Base-by-base conservation (phyloP, 176 grass and related monocot species). In the Microstegium vimineum region DNA sequence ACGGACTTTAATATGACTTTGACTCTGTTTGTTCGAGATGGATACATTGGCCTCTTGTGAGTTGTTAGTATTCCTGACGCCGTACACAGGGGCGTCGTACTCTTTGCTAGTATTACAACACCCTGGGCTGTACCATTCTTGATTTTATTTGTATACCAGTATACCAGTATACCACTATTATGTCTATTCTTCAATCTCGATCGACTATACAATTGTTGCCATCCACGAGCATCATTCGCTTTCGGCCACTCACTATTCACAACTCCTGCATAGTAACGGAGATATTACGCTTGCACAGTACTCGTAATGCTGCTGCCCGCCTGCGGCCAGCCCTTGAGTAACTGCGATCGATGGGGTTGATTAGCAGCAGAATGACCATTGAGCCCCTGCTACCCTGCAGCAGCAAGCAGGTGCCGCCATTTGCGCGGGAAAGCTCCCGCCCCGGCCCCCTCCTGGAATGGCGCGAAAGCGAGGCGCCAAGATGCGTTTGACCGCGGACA, bases 381-480 rank as follows among this genome's bases (percentile, higher is more conserved):
- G 18, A 31, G 15, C 22, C 69, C 13, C 11, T 54, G 31, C 22
- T 1, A 3, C 8, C n/a, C 8, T 10, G 20, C 33, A 30, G 25
- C 77, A 15, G 49, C 32, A 41, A n/a, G 59, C 30, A 38, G 6
- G 56, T 4, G 41, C 71, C 82, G 35, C 15, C 65, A 20, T 85
- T 89, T 34, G 77, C 77, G 83, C 87, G 82, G 87, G 87, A 85
- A 89, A 77, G 71, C 54, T 33, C 77, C 17, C 0, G 2, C 46
- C 1, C 28, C n/a, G 9, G 8, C 0, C 6, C 18, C 36, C 5
- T 17, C 57, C 83, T 42, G 64, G 42, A 57, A 85, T 57, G 87
- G 83, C 82, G 87, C 72, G 87, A 89, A 89, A 82, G 65, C 34
- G 15, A 81, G 57, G 20, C 45, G 42, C 73, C 33, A 85, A 54